Percentiles rank a stretch among this genome's conserved stretches.
These are phyloP conservation scores for Neoarthrinium moseri DNA, from an alignment of 2,329 filamentous ascomycete genomes.

Conservation along the genomic window DNA sequence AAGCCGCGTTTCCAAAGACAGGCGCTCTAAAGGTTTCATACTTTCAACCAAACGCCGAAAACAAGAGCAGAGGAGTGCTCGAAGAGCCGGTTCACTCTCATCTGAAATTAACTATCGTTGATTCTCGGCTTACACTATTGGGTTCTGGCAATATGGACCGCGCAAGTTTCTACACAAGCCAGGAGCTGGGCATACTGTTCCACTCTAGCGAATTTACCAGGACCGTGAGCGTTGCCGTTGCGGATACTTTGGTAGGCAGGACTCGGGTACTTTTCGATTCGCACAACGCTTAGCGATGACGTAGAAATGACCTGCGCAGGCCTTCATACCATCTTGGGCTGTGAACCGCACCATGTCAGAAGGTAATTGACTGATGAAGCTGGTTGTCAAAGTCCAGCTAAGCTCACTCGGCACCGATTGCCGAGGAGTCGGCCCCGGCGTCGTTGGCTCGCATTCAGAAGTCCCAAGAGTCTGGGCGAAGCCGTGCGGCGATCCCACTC, in stretches of 20 bases:
- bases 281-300: no score
- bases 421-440: no score
- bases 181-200: slow-evolving; percentile 72
- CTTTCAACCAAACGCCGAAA: slow-evolving; percentile 40
- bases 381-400: no score
- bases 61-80: slow-evolving; percentile 11
- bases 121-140: slow-evolving; percentile 64
- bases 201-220: slow-evolving; percentile 33
- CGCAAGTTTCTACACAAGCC: slow-evolving; percentile 83
- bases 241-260: slow-evolving; percentile 31
- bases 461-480: no score
- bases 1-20: slow-evolving; percentile 37
- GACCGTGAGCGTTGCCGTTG: slow-evolving; percentile 27
- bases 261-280: slow-evolving; percentile 27
- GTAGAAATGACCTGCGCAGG: no score
- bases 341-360: no score
- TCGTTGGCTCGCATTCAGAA: no score
- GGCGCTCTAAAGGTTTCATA: slow-evolving; percentile 60
- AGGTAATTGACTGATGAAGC: no score
- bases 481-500: no score
- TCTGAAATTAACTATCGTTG: slow-evolving; percentile 74
- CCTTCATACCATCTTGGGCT: no score
- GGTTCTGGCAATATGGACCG: slow-evolving; percentile 84
- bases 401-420: no score
- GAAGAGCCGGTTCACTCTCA: slow-evolving; percentile 72